Evolutionary conservation across 1,139 yeast species (phyloP).

Genomic region (Debaryomycetaceae sp.): DNA sequence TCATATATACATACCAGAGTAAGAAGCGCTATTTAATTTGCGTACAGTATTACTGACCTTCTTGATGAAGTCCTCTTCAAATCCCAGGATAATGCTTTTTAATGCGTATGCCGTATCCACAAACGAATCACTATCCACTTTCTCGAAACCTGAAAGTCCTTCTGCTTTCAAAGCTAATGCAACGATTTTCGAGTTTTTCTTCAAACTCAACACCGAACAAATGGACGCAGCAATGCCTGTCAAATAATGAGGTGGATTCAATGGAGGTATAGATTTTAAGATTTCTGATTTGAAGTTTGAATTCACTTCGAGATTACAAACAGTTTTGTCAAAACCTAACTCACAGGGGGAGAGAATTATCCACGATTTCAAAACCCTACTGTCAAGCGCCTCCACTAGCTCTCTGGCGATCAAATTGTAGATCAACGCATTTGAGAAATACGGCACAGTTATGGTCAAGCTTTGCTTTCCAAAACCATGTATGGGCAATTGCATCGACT

Average conservation of each 20-base stretch:
- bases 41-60: constrained; percentile 28
- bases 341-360: constrained; percentile 33
- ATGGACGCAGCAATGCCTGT: constrained; percentile 51
- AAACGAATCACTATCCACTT: constrained; percentile 34
- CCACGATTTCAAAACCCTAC: constrained; percentile 19
- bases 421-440: constrained; percentile 26
- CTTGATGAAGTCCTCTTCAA: constrained; percentile 18
- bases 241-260: constrained; percentile 54
- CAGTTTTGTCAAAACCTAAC: constrained; percentile 27
- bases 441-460: constrained; percentile 28
- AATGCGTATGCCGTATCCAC: constrained; percentile 29
- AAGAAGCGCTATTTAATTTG: constrained; percentile 33
- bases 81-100: constrained; percentile 11
- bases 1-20: constrained; percentile 39
- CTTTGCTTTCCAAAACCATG: constrained; percentile 7
- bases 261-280: constrained; percentile 22
- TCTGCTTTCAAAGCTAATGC: constrained; percentile 47
- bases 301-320: constrained; percentile 24
- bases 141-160: constrained; percentile 57
- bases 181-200: constrained; percentile 11
- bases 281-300: constrained; percentile 12
- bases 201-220: constrained; percentile 22
- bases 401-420: constrained; percentile 27
- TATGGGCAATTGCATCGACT: constrained; percentile 23
- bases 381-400: constrained; percentile 12